Conservation (phyloP, 805 yeast genomes). For the Priceomyces fermenticarens region DNA sequence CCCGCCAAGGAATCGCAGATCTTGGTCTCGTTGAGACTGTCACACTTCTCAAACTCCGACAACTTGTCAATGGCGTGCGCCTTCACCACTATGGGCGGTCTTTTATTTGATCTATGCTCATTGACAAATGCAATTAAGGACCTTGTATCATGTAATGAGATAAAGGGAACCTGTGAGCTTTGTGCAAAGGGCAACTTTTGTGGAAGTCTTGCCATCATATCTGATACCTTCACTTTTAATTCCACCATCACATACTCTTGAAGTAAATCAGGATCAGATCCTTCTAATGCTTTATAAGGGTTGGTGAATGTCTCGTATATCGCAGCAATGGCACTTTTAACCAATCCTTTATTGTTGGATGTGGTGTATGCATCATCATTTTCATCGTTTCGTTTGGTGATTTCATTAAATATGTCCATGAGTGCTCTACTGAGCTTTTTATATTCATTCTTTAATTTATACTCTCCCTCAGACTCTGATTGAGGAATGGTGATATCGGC, state of each 20-base stretch:
- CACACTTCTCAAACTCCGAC: slow-evolving; percentile 35
- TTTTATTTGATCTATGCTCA: slow-evolving; percentile 18
- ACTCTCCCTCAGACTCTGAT: slow-evolving; percentile 22
- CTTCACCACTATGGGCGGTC: slow-evolving; percentile 31
- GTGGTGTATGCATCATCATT: slow-evolving; percentile 1
- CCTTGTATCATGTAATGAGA: slow-evolving; percentile 57
- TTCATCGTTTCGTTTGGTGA: slow-evolving; percentile 13
- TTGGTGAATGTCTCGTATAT: slow-evolving; percentile 38
- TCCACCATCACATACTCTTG: slow-evolving; percentile 62
- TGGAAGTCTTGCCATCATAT: slow-evolving; percentile 56
- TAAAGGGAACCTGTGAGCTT: slow-evolving; percentile 50
- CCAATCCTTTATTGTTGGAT: slow-evolving; percentile 15
- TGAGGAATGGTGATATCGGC: slow-evolving; percentile 74
- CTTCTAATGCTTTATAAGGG: slow-evolving; percentile 9
- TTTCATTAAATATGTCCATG: slow-evolving; percentile 24
- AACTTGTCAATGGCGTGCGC: slow-evolving; percentile 40
- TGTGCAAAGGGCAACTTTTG: slow-evolving; percentile 48
- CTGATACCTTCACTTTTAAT: slow-evolving; percentile 60
- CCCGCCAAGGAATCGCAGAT: slow-evolving; percentile 50
- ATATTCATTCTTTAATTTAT: slow-evolving; percentile 14
- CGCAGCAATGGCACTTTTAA: slow-evolving; percentile 40
- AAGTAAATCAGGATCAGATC: slow-evolving; percentile 4
- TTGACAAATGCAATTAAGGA: slow-evolving; percentile 63
- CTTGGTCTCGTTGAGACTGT: slow-evolving; percentile 40
- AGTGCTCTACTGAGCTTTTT: slow-evolving; percentile 23